phyloP scores from a whole-genome alignment of 176 grass and related monocot species.

The Zoysia pacifica region DNA sequence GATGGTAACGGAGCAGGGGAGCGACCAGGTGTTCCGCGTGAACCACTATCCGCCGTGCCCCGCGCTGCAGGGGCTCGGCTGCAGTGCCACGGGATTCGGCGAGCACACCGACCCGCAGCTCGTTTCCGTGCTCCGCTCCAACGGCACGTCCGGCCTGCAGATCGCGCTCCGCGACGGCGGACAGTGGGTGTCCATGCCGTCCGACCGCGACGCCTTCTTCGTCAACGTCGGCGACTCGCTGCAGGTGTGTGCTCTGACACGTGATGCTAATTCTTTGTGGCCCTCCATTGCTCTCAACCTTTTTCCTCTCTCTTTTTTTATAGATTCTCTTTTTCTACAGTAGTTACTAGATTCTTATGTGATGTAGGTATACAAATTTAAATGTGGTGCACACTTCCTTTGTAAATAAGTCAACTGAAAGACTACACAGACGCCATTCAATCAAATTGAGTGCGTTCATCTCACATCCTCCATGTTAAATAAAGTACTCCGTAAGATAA shows the following conservation, averaged over 20 bases:
- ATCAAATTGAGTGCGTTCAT: not conserved
- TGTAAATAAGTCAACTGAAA: constrained; percentile 24
- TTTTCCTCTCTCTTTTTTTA: not conserved
- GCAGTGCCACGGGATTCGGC: constrained; percentile 77
- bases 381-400: not conserved
- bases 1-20: constrained; percentile 46
- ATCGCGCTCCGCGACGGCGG: constrained; percentile 63
- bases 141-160: constrained; percentile 79
- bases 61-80: constrained; percentile 56
- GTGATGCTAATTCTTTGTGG: constrained; percentile 10
- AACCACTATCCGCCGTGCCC: constrained; percentile 94
- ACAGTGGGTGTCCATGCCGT: constrained; percentile 77
- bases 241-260: constrained; percentile 54
- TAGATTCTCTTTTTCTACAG: not conserved
- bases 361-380: not conserved
- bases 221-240: constrained; percentile 92
- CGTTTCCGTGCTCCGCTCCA: constrained; percentile 81
- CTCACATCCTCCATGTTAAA: too few species aligned
- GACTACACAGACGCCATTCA: constrained; percentile 2
- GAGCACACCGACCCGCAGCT: constrained; percentile 98
- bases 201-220: constrained; percentile 80
- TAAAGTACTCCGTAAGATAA: too few species aligned
- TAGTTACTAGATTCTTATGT: constrained; percentile 6
- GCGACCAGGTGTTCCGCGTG: constrained; percentile 84
- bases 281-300: not conserved